These are phyloP conservation scores for Macrocystidia cucumis DNA, from an alignment of 1,284 basidiomycete genomes.

Conservation along the genomic window DNA sequence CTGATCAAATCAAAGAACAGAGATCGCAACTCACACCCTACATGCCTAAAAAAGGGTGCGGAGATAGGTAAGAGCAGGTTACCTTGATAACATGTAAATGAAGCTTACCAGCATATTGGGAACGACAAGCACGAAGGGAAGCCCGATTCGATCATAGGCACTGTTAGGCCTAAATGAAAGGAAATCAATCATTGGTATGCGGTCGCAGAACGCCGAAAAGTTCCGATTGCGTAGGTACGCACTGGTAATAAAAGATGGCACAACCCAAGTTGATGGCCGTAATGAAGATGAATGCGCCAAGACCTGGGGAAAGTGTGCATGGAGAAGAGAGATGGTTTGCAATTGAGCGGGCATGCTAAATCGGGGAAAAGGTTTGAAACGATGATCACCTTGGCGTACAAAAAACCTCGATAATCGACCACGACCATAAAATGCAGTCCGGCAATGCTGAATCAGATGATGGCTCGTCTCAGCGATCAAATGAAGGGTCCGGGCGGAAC, in stretches of 20 bases:
- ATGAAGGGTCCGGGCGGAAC: neutral
- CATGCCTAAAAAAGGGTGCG: too few species aligned
- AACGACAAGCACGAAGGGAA: constrained; percentile 1
- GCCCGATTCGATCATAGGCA: neutral
- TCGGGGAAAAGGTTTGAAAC: neutral
- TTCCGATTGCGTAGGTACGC: too few species aligned
- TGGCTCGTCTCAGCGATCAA: constrained; percentile 14
- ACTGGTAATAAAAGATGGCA: constrained; percentile 17
- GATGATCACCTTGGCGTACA: neutral
- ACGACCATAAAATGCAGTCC: constrained; percentile 18
- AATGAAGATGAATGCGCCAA: constrained; percentile 13
- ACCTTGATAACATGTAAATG: too few species aligned
- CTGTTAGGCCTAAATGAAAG: too few species aligned
- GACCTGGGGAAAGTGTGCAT: constrained; percentile 9
- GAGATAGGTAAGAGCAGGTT: too few species aligned
- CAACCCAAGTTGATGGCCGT: constrained; percentile 12
- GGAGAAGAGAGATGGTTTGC: neutral
- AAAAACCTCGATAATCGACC: constrained; percentile 17
- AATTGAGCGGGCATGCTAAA: too few species aligned
- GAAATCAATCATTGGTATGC: too few species aligned
- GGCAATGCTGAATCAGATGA: constrained; percentile 16
- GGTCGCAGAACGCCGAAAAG: too few species aligned
- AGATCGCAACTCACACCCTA: too few species aligned
- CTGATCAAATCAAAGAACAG: too few species aligned
- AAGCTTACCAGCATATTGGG: constrained; percentile 1